Evolutionary conservation across 176 grass and related monocot genomes (phyloP), one percentile per base, ranked within the genome.

Genomic region (Cymbopogon citratus): DNA sequence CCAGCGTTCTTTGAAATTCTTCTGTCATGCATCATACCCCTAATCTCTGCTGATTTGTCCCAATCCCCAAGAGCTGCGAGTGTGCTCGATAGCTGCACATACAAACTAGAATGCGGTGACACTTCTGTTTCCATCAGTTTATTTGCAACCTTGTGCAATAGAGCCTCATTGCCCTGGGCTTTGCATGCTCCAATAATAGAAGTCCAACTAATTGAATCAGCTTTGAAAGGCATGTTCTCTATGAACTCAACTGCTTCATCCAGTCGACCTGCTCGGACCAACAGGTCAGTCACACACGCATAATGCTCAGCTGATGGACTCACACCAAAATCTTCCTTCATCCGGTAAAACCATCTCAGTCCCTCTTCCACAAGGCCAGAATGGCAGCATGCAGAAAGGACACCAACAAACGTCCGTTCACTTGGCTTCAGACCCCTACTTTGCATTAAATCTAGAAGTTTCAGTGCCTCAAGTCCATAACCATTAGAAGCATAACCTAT

Each of bases 351-450:
- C 92, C 86, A 91, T 85, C 65, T 87, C 15, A 94, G 76, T 82
- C 86, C 92, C 73, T 94, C 80, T 78, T 84, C 81, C 38, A 89
- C 77, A 56, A 91, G 86, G 24, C 89, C 89, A 82, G 80, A 76
- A 34, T 94, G 92, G 81, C 89, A 89, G 77, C 92, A 94, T 26
- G 86, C 92, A 49, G 89, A 91, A 87, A 94, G 89, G 19, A 94
- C 86, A 82, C 73, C 84, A 72, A 94, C 61, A 75, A 91, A 94
- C 54, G 92, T 91, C 12, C 79, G 72, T 60, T 87, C 84, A 51
- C 79, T 94, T 66, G 87, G 84, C 28, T 45, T 87, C 54, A 91
- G 59, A 51, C 84, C 72, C 7, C 54, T 63, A 71, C 10, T 81
- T 74, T 65, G 86, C 89, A 94, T 91, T 52, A 44, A 39, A 33